A percentile compares a stretch with the other conserved stretches of the same genome.
Conservation (phyloP, 2,329 filamentous ascomycete species). For the Xylaria sp. region DNA sequence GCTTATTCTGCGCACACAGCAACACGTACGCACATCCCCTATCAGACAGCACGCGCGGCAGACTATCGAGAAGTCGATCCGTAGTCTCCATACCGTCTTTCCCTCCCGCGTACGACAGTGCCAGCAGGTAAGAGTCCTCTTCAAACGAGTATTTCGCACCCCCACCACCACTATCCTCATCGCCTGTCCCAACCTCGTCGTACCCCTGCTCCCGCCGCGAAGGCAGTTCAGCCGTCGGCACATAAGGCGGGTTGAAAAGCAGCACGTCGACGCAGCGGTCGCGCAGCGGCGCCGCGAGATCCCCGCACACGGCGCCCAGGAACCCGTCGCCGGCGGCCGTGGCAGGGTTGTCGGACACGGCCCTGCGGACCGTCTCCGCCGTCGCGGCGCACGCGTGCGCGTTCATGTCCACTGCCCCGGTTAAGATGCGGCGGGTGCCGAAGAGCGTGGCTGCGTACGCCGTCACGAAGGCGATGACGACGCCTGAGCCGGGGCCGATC, state of each 20-base stretch:
- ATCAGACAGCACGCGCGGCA: slow-evolving; percentile 71
- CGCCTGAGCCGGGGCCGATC: slow-evolving; percentile 89
- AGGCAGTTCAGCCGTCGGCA: slow-evolving; percentile 84
- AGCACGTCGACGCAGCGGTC: slow-evolving; percentile 78
- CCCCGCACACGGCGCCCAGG: slow-evolving; percentile 74
- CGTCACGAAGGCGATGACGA: slow-evolving; percentile 88
- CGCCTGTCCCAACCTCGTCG: slow-evolving; percentile 22
- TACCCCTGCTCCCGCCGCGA: slow-evolving; percentile 54
- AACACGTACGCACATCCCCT: slow-evolving; percentile 89
- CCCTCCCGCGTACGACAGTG: slow-evolving; percentile 89
- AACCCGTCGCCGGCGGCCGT: slow-evolving; percentile 56
- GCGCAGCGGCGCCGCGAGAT: slow-evolving; percentile 73
- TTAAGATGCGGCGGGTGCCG: slow-evolving; percentile 74
- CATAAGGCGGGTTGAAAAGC: slow-evolving; percentile 97
- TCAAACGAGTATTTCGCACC: slow-evolving; percentile 66
- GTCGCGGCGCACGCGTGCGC: slow-evolving; percentile 83
- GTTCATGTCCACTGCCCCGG: slow-evolving; percentile 87
- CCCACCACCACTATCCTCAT: too few relatives aligned
- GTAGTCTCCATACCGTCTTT: slow-evolving; percentile 94
- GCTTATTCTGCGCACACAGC: slow-evolving; percentile 90
- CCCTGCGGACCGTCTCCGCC: slow-evolving; percentile 70
- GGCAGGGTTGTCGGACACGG: slow-evolving; percentile 50
- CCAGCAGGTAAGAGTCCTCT: slow-evolving; percentile 83
- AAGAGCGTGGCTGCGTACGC: slow-evolving; percentile 80
- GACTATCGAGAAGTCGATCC: slow-evolving; percentile 75